Evolutionary conservation across 2,329 filamentous ascomycete genomes (phyloP), one percentile per base, ranked within the genome.

Genomic region (Botrytis medusae): DNA sequence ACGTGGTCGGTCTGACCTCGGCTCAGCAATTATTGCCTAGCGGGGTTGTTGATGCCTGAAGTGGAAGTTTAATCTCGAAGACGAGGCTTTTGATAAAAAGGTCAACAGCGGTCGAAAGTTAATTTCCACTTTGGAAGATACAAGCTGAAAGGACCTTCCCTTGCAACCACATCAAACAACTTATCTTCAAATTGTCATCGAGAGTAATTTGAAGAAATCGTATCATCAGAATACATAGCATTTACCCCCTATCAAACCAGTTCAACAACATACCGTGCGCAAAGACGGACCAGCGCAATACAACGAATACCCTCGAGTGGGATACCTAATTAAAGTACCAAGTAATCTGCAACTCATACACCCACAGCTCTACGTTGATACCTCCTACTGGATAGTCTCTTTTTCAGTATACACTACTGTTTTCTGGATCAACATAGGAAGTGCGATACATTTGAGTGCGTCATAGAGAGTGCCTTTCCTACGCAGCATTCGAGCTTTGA

Each of bases 71-170:
- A 72, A 72, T 68, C 62, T 69, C 62, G 51, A 57, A 72, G 71
- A 69, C 71, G 71, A 72, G 71, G 62, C 62, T 72, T 68, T 60
- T 68, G 62, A 68, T 68, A 70, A 70, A 61, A 70, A 70, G 51
- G 51, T 70, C 54, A 70, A 70, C 40, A 46, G 54, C 37, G 7
- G 20, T 44, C n/a, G 48, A 69, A 44, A 42, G 20, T 18, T 42
- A 9, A 40, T n/a, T 62, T 40, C 40, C 10, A 70, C 22, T 22
- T 63, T 71, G 37, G 32, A 29, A 62, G 25, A 63, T 40, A 60
- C 64, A 48, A 68, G 25, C n/a, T 69, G 40, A 51, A 54, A 71
- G 14, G 12, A 10, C 16, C 14, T 48, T 51, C 25, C 25, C 37
- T 44, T 29, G 1, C 54, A 37, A 46, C 59, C 32, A 18, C 34